Conservation (phyloP, 768 basidiomycete genomes). For the Hygrocybe punicea region DNA sequence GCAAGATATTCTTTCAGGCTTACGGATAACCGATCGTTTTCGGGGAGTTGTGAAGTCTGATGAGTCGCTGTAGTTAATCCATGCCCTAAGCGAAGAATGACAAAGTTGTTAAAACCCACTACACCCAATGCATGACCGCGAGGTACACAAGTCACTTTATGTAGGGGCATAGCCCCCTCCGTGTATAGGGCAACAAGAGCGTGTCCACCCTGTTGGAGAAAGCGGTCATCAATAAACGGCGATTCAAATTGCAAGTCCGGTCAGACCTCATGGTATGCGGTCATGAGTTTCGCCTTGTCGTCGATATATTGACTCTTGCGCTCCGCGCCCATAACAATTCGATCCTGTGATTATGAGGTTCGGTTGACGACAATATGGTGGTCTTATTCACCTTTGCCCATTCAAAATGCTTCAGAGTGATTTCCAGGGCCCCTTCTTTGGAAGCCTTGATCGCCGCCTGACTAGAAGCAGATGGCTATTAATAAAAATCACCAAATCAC, state of each 20-base stretch:
- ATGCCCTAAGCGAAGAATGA: constrained; percentile 1
- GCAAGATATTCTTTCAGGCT: constrained; percentile 74
- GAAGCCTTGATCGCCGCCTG: constrained; percentile 95
- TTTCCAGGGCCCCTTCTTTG: constrained; percentile 71
- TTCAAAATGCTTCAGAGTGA: constrained; percentile 82
- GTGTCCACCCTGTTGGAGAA: constrained; percentile 68
- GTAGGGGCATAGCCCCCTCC: constrained; percentile 91
- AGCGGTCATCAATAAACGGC: constrained; percentile 9
- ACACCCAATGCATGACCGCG: constrained; percentile 90
- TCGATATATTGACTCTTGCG: constrained; percentile 87
- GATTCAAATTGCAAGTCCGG: not conserved
- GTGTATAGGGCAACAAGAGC: constrained; percentile 94
- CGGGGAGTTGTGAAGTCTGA: constrained; percentile 75
- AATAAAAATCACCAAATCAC: constrained; percentile 7
- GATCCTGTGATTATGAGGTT: constrained; percentile 51
- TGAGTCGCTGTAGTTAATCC: constrained; percentile 11
- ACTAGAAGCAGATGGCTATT: constrained; percentile 29
- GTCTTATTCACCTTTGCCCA: constrained; percentile 79
- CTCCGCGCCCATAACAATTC: constrained; percentile 96
- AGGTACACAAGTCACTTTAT: constrained; percentile 97
- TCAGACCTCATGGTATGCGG: constrained; percentile 90
- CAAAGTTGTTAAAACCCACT: constrained; percentile 44
- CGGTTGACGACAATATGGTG: not conserved
- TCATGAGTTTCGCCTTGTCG: constrained; percentile 79
- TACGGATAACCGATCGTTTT: constrained; percentile 70